Percentiles rank a stretch among this genome's conserved stretches.
Evolutionary conservation across 768 basidiomycete genomes (phyloP).

Genomic region (Collybiopsis luxurians): DNA sequence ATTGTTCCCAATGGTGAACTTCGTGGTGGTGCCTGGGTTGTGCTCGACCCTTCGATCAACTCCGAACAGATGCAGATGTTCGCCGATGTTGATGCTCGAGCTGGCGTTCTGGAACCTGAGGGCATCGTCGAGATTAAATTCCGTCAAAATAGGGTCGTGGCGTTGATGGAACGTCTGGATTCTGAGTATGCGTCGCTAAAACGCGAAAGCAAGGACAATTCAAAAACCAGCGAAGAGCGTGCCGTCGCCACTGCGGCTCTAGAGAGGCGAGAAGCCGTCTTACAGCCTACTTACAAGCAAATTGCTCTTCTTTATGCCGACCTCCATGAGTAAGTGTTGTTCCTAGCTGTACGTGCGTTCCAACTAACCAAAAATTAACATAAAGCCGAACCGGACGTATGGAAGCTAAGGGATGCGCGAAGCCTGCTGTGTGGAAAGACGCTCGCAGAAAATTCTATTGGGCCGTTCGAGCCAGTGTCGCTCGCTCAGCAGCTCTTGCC

Average conservation of each 20-base stretch:
- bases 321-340: slow-evolving; percentile 79
- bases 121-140: slow-evolving; percentile 98
- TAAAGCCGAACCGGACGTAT: slow-evolving; percentile 87
- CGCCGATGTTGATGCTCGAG: slow-evolving; percentile 92
- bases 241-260: slow-evolving; percentile 66
- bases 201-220: slow-evolving; percentile 70
- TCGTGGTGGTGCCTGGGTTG: slow-evolving; percentile 99
- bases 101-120: slow-evolving; percentile 95
- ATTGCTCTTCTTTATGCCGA: slow-evolving; percentile 94
- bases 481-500: slow-evolving; percentile 61
- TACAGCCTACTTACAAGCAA: slow-evolving; percentile 91
- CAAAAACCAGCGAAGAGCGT: slow-evolving; percentile 74
- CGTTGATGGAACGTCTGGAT: slow-evolving; percentile 93
- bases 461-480: slow-evolving; percentile 82
- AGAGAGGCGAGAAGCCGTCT: slow-evolving; percentile 69
- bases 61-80: slow-evolving; percentile 99
- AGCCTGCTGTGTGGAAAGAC: slow-evolving; percentile 82
- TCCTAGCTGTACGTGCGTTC: slow-evolving; percentile 7
- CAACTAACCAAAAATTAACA: slow-evolving; percentile 2
- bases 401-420: slow-evolving; percentile 97
- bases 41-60: slow-evolving; percentile 97
- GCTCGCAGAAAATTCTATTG: slow-evolving; percentile 92
- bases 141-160: slow-evolving; percentile 89
- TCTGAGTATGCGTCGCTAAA: slow-evolving; percentile 78
- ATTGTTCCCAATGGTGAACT: slow-evolving; percentile 98